Evolutionary conservation across 73 alveolate species (phyloP), one percentile per base, ranked within the genome.

Genomic region (Paramecium pentaurelia): DNA sequence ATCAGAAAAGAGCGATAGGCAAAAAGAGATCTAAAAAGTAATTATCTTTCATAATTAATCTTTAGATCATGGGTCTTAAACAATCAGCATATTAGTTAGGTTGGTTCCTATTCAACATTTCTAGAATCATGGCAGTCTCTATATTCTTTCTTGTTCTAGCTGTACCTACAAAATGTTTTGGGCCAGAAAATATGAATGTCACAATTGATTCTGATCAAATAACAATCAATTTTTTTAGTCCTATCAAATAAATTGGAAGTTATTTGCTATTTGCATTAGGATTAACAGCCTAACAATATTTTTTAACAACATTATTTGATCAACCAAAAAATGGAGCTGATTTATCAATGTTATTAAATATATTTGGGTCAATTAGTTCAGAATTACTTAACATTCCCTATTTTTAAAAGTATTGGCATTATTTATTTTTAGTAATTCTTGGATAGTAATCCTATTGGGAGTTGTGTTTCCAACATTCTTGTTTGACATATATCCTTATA

Each of bases 271-370:
- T 45, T 25, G 91, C 64, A 3, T 8, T 80, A 3, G 77, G 64
- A 14, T 44, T 45, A n/a, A 25, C 47, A 11, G 91, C 91, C 4
- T 12, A 32, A 8, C 16, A 28, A 12, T 80, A 80, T 25, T 80
- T 80, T 14, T 18, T 80, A 25, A 80, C 77, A 42, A 49, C 91
- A 12, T 36, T 80, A 28, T 80, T 80, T 45, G 91, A 80, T 49
- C 30, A 32, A 27, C 91, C 91, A 22, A 80, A 47, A 80, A 42
- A 34, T 44, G 91, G 91, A 42, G 91, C 77, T 20, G 91, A 80
- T 47, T 1, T 80, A 25, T 40, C 91, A 8, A 47, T 80, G 73
- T 27, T 80, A 10, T 12, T 80, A 11, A 80, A 80, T 27, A 42
- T 80, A 20, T 32, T 80, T 80, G 91, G 91, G 0, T 80, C 91